Evolutionary conservation across 1,284 basidiomycete genomes (phyloP), one percentile per base, ranked within the genome.

Genomic region (Naganishia cerealis): DNA sequence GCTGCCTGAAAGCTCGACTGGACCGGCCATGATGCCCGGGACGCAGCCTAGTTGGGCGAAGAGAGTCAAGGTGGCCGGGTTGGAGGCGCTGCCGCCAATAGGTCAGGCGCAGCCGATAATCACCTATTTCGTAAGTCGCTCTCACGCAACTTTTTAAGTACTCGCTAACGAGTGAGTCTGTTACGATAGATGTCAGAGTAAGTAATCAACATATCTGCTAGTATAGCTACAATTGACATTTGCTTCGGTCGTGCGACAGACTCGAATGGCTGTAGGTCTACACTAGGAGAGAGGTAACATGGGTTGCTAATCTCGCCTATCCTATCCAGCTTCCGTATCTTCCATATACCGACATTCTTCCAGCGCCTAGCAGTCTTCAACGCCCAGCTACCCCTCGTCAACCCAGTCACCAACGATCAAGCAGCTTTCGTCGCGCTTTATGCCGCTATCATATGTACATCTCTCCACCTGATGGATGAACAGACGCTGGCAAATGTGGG

Each of bases 401-500:
- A 26, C 36, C 66, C 56, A n/a, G 65, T 74, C 42, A 65, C 57
- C 10, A 66, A 69, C 48, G 70, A 71, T 7, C 70, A 74, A 42
- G 65, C 72, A 3, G 57, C 61, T n/a, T 72, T 70, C 16, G 39
- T 72, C 8, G 70, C 73, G 1, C 63, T 74, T 21, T 74, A 74
- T 53, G 70, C 71, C 2, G 36, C 73, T 2, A 72, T 72, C 33
- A 65, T 74, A 0, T 70, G 71, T 8, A 69, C 72, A 7, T 70
- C 70, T 36, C 67, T 74, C n/a, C 73, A 74, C 62, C 69, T 74
- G 40, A 71, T 74, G 43, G 72, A 74, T 54, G 71, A 72, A 46
- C 70, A 72, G 15, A 70, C 70, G 1, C 67, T 75, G 69, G 73
- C 75, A 43, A 75, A 75, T 67, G 70, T 71, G 26, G 72, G 75